A percentile compares a stretch with the other conserved stretches of the same genome.
Conservation (phyloP, 176 grass and related monocot genomes). For the Poa pratensis region DNA sequence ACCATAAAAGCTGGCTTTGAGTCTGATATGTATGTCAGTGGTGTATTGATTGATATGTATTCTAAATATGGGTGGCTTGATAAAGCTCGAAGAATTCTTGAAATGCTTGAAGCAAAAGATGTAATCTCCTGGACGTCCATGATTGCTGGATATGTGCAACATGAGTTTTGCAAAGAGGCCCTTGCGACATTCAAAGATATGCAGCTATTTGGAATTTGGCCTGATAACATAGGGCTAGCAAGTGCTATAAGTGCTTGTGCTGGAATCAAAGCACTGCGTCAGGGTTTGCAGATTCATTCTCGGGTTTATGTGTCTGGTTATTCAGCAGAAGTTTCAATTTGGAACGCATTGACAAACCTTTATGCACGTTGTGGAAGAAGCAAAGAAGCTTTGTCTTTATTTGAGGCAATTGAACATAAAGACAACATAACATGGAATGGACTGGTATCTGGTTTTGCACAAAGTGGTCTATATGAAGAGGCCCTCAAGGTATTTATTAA, state of each 20-base stretch:
- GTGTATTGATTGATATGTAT: constrained; percentile 81
- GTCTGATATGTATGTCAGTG: too few species aligned
- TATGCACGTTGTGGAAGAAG: constrained; percentile 75
- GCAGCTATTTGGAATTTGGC: constrained; percentile 61
- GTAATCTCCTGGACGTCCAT: constrained; percentile 80
- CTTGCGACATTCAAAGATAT: constrained; percentile 68
- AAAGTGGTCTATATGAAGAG: too few species aligned
- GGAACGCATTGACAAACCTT: constrained; percentile 66
- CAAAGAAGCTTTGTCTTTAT: constrained; percentile 58
- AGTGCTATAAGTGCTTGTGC: constrained; percentile 73
- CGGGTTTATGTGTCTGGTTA: constrained; percentile 63
- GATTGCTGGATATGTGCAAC: constrained; percentile 77
- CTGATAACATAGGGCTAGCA: constrained; percentile 76
- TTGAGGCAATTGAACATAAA: too few species aligned
- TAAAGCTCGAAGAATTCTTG: constrained; percentile 57
- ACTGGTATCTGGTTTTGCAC: too few species aligned
- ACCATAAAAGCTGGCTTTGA: constrained; percentile 55
- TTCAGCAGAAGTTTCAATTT: constrained; percentile 64
- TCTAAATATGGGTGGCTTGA: constrained; percentile 55
- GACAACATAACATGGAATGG: too few species aligned
- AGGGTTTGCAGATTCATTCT: constrained; percentile 64
- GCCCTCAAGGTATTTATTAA: too few species aligned
- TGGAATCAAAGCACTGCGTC: constrained; percentile 67
- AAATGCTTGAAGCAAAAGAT: constrained; percentile 62
- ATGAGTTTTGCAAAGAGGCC: constrained; percentile 62